Percentiles rank a stretch among this genome's conserved stretches.
Evolutionary conservation across 352 stramenopile species (phyloP).

Genomic region (Pythium vanterpoolii): DNA sequence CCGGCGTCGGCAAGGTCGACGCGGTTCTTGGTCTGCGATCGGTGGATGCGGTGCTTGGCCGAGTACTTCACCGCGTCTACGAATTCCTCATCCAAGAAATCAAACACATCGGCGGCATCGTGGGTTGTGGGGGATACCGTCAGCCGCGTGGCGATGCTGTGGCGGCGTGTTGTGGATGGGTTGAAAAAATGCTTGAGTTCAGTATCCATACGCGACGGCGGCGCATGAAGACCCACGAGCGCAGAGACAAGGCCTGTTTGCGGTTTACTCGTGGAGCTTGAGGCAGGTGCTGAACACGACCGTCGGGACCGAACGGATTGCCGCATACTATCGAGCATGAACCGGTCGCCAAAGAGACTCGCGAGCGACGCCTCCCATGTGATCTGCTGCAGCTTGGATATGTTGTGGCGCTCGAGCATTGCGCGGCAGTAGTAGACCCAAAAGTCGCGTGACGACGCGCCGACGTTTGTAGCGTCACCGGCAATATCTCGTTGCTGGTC

Average conservation of each 20-base stretch:
- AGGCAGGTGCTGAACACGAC: slow-evolving; percentile 6
- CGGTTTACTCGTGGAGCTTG: not conserved
- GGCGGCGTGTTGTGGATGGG: slow-evolving; percentile 34
- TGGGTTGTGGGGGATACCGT: not conserved
- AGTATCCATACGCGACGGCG: slow-evolving; percentile 23
- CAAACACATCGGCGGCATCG: slow-evolving; percentile 35
- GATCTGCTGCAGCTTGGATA: slow-evolving; percentile 65
- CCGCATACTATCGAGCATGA: slow-evolving; percentile 44
- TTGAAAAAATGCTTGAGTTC: slow-evolving; percentile 48
- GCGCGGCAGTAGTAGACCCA: slow-evolving; percentile 66
- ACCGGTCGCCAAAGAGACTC: slow-evolving; percentile 62
- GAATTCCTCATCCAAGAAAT: slow-evolving; percentile 66
- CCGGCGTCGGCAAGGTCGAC: slow-evolving; percentile 68
- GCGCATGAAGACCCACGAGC: slow-evolving; percentile 12
- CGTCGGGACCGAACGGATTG: slow-evolving; percentile 16
- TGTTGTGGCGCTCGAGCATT: slow-evolving; percentile 60
- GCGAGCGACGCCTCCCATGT: slow-evolving; percentile 70
- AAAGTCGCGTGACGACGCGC: slow-evolving; percentile 59
- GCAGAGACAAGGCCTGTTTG: slow-evolving; percentile 10
- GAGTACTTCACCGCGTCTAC: slow-evolving; percentile 52
- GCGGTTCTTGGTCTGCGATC: slow-evolving; percentile 57
- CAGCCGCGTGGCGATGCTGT: slow-evolving; percentile 18
- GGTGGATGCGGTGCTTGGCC: slow-evolving; percentile 56
- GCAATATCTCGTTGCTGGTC: slow-evolving; percentile 20
- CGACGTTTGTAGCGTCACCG: slow-evolving; percentile 44